These are phyloP conservation scores for Parathielavia hyrcaniae DNA, from an alignment of 495 filamentous ascomycete species.

Conservation along the genomic window DNA sequence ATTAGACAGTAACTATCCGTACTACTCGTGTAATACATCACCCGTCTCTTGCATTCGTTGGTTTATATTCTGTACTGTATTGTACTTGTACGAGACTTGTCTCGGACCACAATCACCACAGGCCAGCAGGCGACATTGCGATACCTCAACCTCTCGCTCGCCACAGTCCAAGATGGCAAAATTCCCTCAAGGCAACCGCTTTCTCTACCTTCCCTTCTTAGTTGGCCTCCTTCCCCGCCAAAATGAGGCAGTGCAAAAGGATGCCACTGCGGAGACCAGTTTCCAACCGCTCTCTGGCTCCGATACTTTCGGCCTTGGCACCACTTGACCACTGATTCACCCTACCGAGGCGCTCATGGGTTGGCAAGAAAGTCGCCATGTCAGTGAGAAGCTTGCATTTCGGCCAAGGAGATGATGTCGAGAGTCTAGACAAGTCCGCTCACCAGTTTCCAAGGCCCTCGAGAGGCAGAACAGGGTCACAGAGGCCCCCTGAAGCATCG, in stretches of 20 bases:
- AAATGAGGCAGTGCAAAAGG: constrained; percentile 12
- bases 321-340: background rate
- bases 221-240: background rate
- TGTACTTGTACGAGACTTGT: too few species aligned
- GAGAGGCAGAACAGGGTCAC: background rate
- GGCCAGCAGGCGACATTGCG: too few species aligned
- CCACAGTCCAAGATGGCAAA: background rate
- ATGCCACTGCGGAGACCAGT: constrained; percentile 7
- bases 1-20: too few species aligned
- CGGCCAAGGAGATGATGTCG: background rate
- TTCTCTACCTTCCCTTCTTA: background rate
- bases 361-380: background rate
- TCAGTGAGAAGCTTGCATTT: background rate
- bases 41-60: too few species aligned
- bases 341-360: background rate
- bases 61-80: too few species aligned
- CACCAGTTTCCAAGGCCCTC: background rate
- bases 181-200: constrained; percentile 2
- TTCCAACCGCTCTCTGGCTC: background rate
- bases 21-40: too few species aligned
- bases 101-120: too few species aligned
- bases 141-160: too few species aligned
- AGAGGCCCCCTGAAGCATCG: background rate
- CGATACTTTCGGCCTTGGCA: constrained; percentile 2
- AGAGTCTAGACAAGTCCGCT: background rate